A percentile compares a stretch with the other conserved stretches of the same genome.
Evolutionary conservation across 2,329 filamentous ascomycete genomes (phyloP).

Genomic region (Apiospora saccharicola): DNA sequence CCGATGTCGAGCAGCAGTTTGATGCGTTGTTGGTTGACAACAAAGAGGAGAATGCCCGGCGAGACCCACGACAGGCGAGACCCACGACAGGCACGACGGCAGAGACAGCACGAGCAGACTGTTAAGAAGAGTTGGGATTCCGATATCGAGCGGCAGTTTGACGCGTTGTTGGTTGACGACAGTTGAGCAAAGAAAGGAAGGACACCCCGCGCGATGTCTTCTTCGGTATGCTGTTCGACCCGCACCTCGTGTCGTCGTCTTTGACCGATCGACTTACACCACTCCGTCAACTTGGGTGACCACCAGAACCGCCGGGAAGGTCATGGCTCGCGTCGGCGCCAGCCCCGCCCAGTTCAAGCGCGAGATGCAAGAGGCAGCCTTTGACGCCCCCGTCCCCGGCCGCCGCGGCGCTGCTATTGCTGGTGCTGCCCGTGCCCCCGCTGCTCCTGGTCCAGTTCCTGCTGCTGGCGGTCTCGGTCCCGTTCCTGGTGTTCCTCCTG

Average conservation of each 20-base stretch:
- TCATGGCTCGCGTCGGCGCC: not conserved
- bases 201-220: no score
- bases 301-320: not conserved
- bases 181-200: not conserved
- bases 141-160: not conserved
- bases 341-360: not conserved
- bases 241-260: constrained; percentile 63
- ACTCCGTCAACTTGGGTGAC: constrained; percentile 67
- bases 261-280: constrained; percentile 71
- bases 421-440: constrained; percentile 36
- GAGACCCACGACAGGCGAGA: no score
- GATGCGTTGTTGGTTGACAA: not conserved
- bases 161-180: not conserved
- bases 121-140: not conserved
- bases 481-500: no score
- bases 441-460: constrained; percentile 65
- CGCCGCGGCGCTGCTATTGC: no score
- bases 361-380: not conserved
- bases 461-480: no score
- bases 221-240: constrained; percentile 31
- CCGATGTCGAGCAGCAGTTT: not conserved
- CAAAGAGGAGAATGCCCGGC: not conserved
- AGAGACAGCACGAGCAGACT: not conserved
- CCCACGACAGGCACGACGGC: no score
- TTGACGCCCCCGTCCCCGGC: not conserved